Conservation (phyloP, 208 protist genomes). For the Leishmania turanica region DNA sequence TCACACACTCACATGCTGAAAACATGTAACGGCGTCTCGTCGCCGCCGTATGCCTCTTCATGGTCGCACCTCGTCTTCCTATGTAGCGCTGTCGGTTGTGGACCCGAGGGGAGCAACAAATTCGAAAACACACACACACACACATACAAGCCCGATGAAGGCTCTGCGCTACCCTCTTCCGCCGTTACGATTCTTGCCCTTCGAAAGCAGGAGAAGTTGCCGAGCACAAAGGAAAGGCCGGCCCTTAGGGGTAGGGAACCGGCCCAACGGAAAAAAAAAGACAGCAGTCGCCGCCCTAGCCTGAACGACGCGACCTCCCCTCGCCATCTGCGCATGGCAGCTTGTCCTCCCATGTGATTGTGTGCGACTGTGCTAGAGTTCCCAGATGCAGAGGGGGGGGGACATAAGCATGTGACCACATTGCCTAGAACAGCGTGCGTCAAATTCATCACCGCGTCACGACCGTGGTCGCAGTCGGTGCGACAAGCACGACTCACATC, state of each 20-base stretch:
- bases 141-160: background rate
- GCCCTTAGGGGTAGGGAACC: background rate
- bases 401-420: background rate
- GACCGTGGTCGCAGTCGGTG: constrained; percentile 22
- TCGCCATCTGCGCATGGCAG: background rate
- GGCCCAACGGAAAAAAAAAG: background rate
- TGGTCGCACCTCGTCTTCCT: background rate
- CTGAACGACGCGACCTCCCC: background rate
- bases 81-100: background rate
- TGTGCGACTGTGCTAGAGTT: background rate
- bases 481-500: constrained; percentile 20
- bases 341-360: background rate
- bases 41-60: background rate
- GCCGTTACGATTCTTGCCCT: background rate
- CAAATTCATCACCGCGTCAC: constrained; percentile 36
- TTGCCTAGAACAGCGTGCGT: constrained; percentile 8
- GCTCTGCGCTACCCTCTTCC: background rate
- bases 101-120: background rate
- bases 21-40: background rate
- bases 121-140: background rate
- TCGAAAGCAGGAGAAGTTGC: background rate
- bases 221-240: background rate
- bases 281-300: background rate
- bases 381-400: background rate
- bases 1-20: background rate